Evolutionary conservation across 1,284 basidiomycete genomes (phyloP).

Genomic region (Rhodotorula sp.): DNA sequence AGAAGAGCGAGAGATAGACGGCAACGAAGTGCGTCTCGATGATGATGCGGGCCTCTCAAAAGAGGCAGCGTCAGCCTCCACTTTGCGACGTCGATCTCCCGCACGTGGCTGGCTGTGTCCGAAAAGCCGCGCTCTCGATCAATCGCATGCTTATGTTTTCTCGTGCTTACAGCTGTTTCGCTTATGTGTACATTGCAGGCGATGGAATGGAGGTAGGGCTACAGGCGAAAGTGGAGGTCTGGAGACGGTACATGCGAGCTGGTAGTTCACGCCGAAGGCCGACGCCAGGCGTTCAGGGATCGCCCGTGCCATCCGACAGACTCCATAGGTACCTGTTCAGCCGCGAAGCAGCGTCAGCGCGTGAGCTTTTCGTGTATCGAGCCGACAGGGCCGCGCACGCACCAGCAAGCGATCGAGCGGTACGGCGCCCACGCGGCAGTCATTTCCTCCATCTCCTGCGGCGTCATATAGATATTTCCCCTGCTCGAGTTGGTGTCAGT

Average conservation of each 20-base stretch:
- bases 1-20: no score
- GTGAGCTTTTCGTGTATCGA: no score
- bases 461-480: conserved; percentile 73
- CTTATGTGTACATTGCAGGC: no score
- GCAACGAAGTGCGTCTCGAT: no score
- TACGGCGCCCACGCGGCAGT: conserved; percentile 77
- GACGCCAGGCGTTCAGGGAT: neutral
- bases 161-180: no score
- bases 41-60: neutral
- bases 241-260: no score
- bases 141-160: no score
- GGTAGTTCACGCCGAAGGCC: neutral
- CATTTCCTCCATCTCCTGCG: conserved; percentile 75
- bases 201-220: neutral
- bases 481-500: conserved; percentile 2
- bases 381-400: no score
- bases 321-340: conserved; percentile 14
- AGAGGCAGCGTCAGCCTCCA: neutral
- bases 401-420: conserved; percentile 41
- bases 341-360: neutral
- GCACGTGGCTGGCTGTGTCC: no score
- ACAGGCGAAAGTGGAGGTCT: neutral
- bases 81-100: neutral
- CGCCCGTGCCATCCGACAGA: conserved; percentile 8
- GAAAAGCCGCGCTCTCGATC: no score